A percentile compares a stretch with the other conserved stretches of the same genome.
phyloP scores from a whole-genome alignment of 2,329 filamentous ascomycete species.

The Didymellaceae sp. region DNA sequence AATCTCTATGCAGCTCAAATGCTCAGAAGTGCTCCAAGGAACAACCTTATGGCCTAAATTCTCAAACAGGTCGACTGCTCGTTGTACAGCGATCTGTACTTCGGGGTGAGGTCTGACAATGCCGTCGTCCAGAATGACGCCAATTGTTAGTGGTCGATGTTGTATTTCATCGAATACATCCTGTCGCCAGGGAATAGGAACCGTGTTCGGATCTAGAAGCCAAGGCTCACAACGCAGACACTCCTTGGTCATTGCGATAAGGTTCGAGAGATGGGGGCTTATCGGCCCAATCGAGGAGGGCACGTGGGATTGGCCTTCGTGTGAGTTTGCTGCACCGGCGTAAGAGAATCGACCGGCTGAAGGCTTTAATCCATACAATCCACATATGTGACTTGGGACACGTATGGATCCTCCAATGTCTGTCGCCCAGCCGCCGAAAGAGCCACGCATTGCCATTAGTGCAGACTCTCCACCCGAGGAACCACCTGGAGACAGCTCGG shows the following conservation, averaged over 20 bases:
- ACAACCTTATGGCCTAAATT: neutral
- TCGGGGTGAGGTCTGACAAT: neutral
- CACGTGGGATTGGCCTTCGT: neutral
- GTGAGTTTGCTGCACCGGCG: neutral
- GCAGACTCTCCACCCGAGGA: conserved; percentile 68
- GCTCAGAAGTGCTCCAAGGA: neutral
- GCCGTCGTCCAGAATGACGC: neutral
- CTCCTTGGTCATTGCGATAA: neutral
- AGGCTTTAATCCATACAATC: neutral
- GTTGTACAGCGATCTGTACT: neutral
- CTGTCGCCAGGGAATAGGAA: neutral
- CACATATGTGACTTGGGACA: neutral
- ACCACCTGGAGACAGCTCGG: conserved; percentile 62
- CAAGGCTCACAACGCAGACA: neutral
- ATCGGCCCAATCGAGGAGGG: neutral
- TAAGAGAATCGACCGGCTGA: neutral
- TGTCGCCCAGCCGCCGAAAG: conserved; percentile 64
- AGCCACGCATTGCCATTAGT: conserved; percentile 62
- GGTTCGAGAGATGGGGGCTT: neutral
- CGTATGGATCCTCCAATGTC: conserved; percentile 59
- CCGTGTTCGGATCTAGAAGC: neutral
- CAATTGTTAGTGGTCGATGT: neutral
- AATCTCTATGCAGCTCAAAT: neutral
- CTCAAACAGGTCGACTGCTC: neutral
- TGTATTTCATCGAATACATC: neutral